Evolutionary conservation across 2,329 filamentous ascomycete species (phyloP).

Genomic region (Madurella fahalii): DNA sequence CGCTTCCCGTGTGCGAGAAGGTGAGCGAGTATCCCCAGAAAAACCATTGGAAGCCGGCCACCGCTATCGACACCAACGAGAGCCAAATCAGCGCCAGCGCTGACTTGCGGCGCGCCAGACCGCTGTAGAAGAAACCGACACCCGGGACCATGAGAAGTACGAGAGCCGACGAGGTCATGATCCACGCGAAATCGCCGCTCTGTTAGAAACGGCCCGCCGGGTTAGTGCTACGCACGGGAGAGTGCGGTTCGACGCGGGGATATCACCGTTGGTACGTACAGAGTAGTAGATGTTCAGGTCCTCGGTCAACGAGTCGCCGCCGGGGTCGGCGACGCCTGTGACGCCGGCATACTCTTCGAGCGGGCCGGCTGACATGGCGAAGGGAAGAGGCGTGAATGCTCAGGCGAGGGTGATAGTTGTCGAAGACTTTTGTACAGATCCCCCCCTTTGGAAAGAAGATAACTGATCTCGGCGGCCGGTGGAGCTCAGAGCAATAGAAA

Average conservation of each 20-base stretch:
- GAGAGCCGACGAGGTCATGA: constrained; percentile 70
- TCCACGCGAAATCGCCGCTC: constrained; percentile 79
- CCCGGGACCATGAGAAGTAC: constrained; percentile 92
- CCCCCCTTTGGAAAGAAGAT: neutral
- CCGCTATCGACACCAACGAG: constrained; percentile 72
- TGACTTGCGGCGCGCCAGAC: constrained; percentile 82
- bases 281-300: constrained; percentile 85
- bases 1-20: constrained; percentile 75
- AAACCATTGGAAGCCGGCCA: constrained; percentile 90
- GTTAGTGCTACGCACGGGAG: constrained; percentile 11
- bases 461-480: too few species aligned
- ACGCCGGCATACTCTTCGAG: constrained; percentile 48
- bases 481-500: neutral
- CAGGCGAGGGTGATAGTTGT: neutral
- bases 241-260: constrained; percentile 4
- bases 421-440: neutral
- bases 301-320: constrained; percentile 53
- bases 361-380: constrained; percentile 33
- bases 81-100: constrained; percentile 83
- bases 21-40: constrained; percentile 90
- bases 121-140: constrained; percentile 92
- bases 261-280: constrained; percentile 40
- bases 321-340: constrained; percentile 41
- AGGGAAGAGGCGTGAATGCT: neutral
- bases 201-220: constrained; percentile 31